A percentile compares a stretch with the other conserved stretches of the same genome.
Evolutionary conservation across 495 filamentous ascomycete genomes (phyloP).

Genomic region (Podospora bellae-mahoneyi): DNA sequence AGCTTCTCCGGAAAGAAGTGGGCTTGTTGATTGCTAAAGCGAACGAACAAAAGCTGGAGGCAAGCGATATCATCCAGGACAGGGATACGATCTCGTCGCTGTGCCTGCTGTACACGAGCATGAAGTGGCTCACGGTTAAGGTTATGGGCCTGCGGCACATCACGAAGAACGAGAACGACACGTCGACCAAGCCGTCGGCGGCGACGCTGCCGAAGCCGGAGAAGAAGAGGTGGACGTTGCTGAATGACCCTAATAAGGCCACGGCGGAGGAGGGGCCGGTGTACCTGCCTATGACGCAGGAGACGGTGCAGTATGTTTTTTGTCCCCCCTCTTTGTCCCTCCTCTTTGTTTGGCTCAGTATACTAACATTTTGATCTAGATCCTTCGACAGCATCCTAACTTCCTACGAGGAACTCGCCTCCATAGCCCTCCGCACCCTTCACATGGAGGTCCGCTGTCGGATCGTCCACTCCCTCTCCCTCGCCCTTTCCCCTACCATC

Average conservation of each 20-base stretch:
- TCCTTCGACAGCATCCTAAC: slow-evolving; percentile 84
- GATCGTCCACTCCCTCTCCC: slow-evolving; percentile 64
- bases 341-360: not conserved
- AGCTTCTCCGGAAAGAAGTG: slow-evolving; percentile 61
- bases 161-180: slow-evolving; percentile 53
- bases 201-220: slow-evolving; percentile 43
- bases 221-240: slow-evolving; percentile 76
- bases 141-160: slow-evolving; percentile 73
- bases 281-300: slow-evolving; percentile 83
- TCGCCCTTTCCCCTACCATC: slow-evolving; percentile 48
- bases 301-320: slow-evolving; percentile 65
- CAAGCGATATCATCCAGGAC: slow-evolving; percentile 83
- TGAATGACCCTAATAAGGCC: slow-evolving; percentile 55
- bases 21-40: slow-evolving; percentile 61
- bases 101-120: slow-evolving; percentile 89
- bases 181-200: slow-evolving; percentile 35
- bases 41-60: slow-evolving; percentile 59
- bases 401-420: slow-evolving; percentile 73
- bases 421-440: slow-evolving; percentile 72
- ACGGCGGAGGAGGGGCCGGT: slow-evolving; percentile 54
- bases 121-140: slow-evolving; percentile 92
- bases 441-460: slow-evolving; percentile 85
- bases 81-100: slow-evolving; percentile 77
- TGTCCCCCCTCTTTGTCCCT: not conserved
- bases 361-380: slow-evolving; percentile 32